Percentiles rank a stretch among this genome's conserved stretches.
Conservation (phyloP, 2,329 filamentous ascomycete species). For the Pyricularia pennisetigena region DNA sequence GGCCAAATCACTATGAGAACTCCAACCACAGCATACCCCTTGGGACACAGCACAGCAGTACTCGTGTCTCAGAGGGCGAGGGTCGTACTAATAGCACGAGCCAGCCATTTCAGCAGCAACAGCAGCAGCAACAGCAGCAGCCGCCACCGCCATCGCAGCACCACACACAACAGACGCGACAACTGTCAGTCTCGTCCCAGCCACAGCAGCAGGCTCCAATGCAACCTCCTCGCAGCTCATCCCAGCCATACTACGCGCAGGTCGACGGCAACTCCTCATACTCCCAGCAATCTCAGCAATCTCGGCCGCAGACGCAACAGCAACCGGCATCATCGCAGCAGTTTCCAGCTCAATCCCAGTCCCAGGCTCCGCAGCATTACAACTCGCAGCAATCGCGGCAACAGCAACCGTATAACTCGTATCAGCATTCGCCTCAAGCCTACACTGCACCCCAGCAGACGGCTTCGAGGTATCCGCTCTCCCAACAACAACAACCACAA, state of each 20-base stretch:
- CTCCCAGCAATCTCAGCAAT: not conserved
- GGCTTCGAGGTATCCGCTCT: not conserved
- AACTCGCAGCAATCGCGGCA: constrained; percentile 10
- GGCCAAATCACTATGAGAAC: not conserved
- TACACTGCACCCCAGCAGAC: constrained; percentile 9
- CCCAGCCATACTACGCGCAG: constrained; percentile 5
- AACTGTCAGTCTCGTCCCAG: not conserved
- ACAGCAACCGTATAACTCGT: constrained; percentile 9
- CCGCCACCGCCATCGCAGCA: constrained; percentile 7
- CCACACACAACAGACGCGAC: not conserved
- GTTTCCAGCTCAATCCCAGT: constrained; percentile 10
- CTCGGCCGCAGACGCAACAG: not conserved
- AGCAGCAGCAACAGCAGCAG: constrained; percentile 3
- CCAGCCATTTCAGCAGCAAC: constrained; percentile 12
- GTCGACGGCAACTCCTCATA: not conserved
- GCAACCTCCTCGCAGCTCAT: not conserved
- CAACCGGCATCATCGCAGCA: not conserved
- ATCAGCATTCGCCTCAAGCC: constrained; percentile 4
- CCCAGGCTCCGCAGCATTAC: not conserved
- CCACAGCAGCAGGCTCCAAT: constrained; percentile 4
- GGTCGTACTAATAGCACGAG: constrained; percentile 12
- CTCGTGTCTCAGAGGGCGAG: not conserved
- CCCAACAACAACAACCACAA: constrained; percentile 12
- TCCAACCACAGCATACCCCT: not conserved
- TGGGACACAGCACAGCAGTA: not conserved